Conservation (phyloP, 495 filamentous ascomycete species). For the Xylaria curta region DNA sequence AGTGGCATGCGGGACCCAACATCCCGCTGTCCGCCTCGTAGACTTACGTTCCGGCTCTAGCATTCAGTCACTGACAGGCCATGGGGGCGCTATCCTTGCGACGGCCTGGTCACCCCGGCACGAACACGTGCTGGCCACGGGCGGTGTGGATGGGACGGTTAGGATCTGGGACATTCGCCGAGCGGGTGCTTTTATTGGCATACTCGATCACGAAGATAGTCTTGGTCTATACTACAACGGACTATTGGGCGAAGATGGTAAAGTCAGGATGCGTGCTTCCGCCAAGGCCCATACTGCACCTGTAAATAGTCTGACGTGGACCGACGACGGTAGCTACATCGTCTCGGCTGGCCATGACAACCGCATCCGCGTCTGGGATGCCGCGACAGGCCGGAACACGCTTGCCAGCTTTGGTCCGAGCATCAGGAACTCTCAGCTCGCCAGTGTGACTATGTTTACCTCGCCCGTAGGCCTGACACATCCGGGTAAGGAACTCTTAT, state of each 20-base stretch:
- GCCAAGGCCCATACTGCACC: slow-evolving; percentile 75
- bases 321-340: slow-evolving; percentile 73
- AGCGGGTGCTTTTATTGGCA: slow-evolving; percentile 71
- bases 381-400: slow-evolving; percentile 78
- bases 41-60: slow-evolving; percentile 79
- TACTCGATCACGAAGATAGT: slow-evolving; percentile 82
- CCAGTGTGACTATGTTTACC: slow-evolving; percentile 66
- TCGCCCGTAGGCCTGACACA: slow-evolving; percentile 59
- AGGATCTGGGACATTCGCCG: slow-evolving; percentile 86
- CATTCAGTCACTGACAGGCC: slow-evolving; percentile 76
- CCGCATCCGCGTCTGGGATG: slow-evolving; percentile 84
- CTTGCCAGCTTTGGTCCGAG: slow-evolving; percentile 81
- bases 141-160: slow-evolving; percentile 76
- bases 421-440: slow-evolving; percentile 73
- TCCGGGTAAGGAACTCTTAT: slow-evolving; percentile 65
- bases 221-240: slow-evolving; percentile 57
- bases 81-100: slow-evolving; percentile 72
- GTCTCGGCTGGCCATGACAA: slow-evolving; percentile 83
- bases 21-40: slow-evolving; percentile 77
- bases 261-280: slow-evolving; percentile 45
- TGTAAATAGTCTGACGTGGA: slow-evolving; percentile 86
- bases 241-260: slow-evolving; percentile 37
- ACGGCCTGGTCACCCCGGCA: slow-evolving; percentile 80
- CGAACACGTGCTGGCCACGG: slow-evolving; percentile 80
- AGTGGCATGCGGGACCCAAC: slow-evolving; percentile 83